Conservation (phyloP, 305 asterid species). For the Solanum hybrid region DNA sequence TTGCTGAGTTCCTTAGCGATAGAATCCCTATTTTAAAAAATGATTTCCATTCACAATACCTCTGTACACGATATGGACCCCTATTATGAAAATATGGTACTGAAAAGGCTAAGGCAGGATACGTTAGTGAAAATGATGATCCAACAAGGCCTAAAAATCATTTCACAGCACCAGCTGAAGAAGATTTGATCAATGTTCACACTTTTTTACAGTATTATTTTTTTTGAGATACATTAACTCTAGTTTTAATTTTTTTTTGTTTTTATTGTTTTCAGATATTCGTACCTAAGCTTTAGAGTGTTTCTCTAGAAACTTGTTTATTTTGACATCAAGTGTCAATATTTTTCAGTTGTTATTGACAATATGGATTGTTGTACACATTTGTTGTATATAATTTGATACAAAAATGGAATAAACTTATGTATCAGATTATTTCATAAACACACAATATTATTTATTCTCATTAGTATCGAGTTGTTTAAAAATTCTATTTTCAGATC, state of each 20-base stretch:
- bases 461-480: neutral
- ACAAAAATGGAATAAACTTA: neutral
- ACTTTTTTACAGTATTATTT: too few species aligned
- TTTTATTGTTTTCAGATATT: too few species aligned
- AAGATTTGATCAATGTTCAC: neutral
- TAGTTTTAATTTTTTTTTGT: too few species aligned
- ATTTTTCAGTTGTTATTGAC: neutral
- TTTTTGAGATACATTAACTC: neutral
- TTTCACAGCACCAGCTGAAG: neutral
- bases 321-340: neutral
- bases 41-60: neutral
- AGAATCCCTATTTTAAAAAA: neutral
- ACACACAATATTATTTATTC: neutral
- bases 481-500: neutral
- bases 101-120: neutral
- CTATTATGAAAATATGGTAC: neutral
- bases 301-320: neutral
- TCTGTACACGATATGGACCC: too few species aligned
- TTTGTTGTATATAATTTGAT: too few species aligned
- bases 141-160: neutral
- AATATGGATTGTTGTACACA: neutral
- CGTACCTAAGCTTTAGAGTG: neutral
- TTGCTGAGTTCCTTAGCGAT: neutral
- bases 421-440: neutral
- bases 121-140: neutral